Base-by-base conservation (phyloP, 116 monocot species). In the Posidonia oceanica region DNA sequence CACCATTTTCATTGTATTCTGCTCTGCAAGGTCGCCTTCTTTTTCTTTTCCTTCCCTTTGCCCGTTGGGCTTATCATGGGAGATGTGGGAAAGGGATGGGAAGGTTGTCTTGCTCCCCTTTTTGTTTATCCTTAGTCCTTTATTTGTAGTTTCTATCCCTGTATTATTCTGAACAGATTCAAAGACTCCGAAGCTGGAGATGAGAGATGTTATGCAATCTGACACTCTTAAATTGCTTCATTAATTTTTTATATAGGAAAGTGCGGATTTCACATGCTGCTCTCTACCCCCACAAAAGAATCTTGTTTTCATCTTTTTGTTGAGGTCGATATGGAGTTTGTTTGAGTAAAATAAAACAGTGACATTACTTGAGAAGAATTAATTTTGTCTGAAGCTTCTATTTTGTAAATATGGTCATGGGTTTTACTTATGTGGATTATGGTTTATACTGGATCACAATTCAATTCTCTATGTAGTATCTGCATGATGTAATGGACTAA, bases 131-230 rank as follows among this genome's bases (percentile, higher is more conserved):
- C 13, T 23, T 53, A 54, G 54, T 14, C 23, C 54, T 68, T 7
- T 36, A 53, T 68, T 53, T 53, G 23, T 53, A 36, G 17, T 54
- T 68, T 68, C 22, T 68, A 13, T 54, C 53, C 68, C 51, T 68
- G 54, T 68, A 54, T 68, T 36, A 22, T 29, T 53, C 36, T 54
- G 52, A 68, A 54, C 68, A 68, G 54, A 54, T 53, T 68, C 52
- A 54, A 10, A 68, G 23, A 68, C 68, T 68, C 52, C 52, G 3
- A 67, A 51, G 66, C 48, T 53, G 36, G 68, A 68, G 29, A 54
- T 51, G 4, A 52, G 68, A 67, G 67, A 52, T 52, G 13, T 68
- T 68, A 53, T 68, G 68, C 51, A 53, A 68, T 54, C n/a, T 41
- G 14, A 65, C 68, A 20, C 20, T 36, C 54, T 48, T 11, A n/a